Evolutionary conservation across 139 green algal genomes (phyloP).

Genomic region (Chlorella sp.): DNA sequence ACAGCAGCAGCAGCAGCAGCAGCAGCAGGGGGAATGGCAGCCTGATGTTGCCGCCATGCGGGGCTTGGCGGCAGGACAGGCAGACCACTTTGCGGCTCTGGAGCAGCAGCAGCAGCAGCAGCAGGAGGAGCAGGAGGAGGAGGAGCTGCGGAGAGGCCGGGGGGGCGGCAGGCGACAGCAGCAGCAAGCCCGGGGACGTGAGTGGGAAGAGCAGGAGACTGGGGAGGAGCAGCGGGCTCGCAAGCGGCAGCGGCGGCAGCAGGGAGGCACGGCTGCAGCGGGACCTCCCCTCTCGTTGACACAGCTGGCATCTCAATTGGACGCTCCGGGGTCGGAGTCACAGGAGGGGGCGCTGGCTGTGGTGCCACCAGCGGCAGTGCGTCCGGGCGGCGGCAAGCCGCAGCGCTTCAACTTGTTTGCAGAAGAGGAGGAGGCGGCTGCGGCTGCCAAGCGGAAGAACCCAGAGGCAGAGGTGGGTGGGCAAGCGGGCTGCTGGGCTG

Average conservation of each 20-base stretch:
- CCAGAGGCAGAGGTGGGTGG: constrained; percentile 60
- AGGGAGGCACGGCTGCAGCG: neutral
- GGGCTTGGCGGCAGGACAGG: constrained; percentile 23
- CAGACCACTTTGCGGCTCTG: constrained; percentile 24
- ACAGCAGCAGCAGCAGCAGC: constrained; percentile 5
- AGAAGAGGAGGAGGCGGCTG: constrained; percentile 54
- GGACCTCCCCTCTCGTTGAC: constrained; percentile 8
- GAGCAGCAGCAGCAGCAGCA: constrained; percentile 13
- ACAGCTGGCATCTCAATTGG: constrained; percentile 19
- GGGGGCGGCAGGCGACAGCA: neutral
- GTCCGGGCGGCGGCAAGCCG: neutral
- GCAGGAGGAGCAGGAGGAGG: neutral
- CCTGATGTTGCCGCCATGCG: neutral
- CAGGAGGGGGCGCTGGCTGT: neutral
- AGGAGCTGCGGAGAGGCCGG: neutral
- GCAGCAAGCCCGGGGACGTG: no score
- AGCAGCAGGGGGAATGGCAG: constrained; percentile 1
- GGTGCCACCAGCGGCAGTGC: neutral
- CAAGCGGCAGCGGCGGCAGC: constrained; percentile 18
- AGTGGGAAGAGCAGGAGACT: neutral
- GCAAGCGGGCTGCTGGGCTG: neutral
- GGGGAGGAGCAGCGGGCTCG: neutral
- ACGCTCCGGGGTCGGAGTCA: neutral
- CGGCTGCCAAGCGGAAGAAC: constrained; percentile 33
- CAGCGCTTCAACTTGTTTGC: constrained; percentile 73